Evolutionary conservation across 495 filamentous ascomycete genomes (phyloP).

Genomic region (Penicillium simplicissimum): DNA sequence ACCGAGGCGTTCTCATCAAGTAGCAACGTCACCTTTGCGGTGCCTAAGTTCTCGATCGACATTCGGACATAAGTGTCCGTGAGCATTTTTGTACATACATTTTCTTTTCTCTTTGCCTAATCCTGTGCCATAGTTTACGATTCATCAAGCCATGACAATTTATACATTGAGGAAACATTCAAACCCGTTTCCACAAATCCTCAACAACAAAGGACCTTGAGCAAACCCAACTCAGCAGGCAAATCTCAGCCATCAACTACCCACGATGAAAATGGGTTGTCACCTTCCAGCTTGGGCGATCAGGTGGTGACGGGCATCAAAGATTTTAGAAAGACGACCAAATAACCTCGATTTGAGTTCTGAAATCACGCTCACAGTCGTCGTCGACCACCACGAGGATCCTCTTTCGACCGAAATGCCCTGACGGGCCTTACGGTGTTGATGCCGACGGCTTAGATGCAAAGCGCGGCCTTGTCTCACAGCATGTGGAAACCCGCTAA

Average conservation of each 20-base stretch:
- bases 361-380: neutral
- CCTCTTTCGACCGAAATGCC: neutral
- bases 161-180: neutral
- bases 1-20: conserved; percentile 33
- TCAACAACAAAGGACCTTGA: neutral
- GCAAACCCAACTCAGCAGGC: neutral
- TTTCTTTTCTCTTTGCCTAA: neutral
- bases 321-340: neutral
- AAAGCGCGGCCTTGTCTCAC: neutral
- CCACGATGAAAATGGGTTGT: neutral
- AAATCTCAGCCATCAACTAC: neutral
- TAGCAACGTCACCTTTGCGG: conserved; percentile 37
- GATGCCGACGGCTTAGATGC: neutral
- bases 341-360: neutral
- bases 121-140: conserved; percentile 6
- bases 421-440: neutral
- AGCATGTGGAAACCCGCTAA: neutral
- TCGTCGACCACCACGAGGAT: neutral
- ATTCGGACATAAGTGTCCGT: conserved; percentile 22
- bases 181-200: neutral
- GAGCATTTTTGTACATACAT: conserved; percentile 9
- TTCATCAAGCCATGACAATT: neutral
- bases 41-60: conserved; percentile 34
- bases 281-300: neutral
- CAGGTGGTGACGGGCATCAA: neutral